Evolutionary conservation across 1,284 basidiomycete species (phyloP).

Genomic region (Melampsora larici-populina): DNA sequence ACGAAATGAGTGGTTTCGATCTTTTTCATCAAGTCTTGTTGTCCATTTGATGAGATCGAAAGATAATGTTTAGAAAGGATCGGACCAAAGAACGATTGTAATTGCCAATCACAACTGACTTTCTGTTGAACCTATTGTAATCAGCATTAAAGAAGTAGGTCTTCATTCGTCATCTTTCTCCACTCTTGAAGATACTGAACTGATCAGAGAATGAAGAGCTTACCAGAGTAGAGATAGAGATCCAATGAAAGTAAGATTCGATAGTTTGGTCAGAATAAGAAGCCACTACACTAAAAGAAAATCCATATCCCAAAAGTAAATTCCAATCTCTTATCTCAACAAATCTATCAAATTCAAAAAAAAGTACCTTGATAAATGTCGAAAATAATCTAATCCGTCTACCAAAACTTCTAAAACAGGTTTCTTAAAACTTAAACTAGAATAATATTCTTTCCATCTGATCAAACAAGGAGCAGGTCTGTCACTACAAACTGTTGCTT

Average conservation of each 20-base stretch:
- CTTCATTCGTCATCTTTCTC: neutral
- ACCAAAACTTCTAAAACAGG: neutral
- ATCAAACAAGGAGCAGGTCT: constrained; percentile 21
- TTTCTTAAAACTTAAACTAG: constrained; percentile 1
- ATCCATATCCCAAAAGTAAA: neutral
- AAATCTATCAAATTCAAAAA: too few species aligned
- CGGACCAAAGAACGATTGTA: constrained; percentile 3
- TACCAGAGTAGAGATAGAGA: constrained; percentile 9
- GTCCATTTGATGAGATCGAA: neutral
- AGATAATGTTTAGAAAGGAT: neutral
- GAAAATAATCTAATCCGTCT: constrained; percentile 21
- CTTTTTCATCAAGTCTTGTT: neutral
- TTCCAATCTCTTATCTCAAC: neutral
- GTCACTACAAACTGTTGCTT: neutral
- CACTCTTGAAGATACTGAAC: neutral
- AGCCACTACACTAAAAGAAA: constrained; percentile 3
- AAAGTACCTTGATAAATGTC: constrained; percentile 18
- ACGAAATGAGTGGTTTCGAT: constrained; percentile 9
- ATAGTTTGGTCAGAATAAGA: neutral
- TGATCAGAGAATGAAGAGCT: neutral
- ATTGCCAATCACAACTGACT: neutral
- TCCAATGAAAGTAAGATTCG: constrained; percentile 38
- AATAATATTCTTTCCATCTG: constrained; percentile 30
- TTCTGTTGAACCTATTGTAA: neutral
- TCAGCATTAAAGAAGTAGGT: neutral